These are phyloP conservation scores for Salix arbutifolia DNA, from an alignment of 345 rosid genomes.

Conservation along the genomic window DNA sequence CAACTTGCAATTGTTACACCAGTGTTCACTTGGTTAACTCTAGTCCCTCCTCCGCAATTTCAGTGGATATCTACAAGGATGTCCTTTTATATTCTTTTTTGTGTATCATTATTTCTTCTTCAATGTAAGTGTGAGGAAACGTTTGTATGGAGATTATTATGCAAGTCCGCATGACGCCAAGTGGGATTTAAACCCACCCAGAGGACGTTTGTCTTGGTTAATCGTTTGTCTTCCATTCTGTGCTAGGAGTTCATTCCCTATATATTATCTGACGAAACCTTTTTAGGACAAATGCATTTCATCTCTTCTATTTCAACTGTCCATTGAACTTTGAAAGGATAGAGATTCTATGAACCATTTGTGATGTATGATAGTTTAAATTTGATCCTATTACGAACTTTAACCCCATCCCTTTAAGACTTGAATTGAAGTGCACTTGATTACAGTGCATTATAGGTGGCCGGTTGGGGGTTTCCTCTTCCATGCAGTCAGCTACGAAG, in stretches of 20 bases:
- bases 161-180: slow-evolving; percentile 62
- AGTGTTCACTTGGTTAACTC: slow-evolving; percentile 75
- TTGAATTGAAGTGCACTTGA: neutral
- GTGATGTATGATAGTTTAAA: neutral
- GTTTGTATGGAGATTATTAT: slow-evolving; percentile 72
- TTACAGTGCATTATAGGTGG: neutral
- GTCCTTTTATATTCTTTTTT: slow-evolving; percentile 83
- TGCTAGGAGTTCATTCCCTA: neutral
- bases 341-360: neutral
- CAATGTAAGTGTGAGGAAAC: slow-evolving; percentile 68
- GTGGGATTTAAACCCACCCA: slow-evolving; percentile 68
- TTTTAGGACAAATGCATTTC: neutral
- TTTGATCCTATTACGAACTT: neutral
- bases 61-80: slow-evolving; percentile 84
- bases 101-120: slow-evolving; percentile 87
- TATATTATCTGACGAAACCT: neutral
- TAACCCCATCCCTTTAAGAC: neutral
- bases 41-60: slow-evolving; percentile 75
- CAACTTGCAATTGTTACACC: slow-evolving; percentile 74
- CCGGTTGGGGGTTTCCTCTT: neutral
- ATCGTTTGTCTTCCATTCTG: neutral
- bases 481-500: neutral
- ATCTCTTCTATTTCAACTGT: no score
- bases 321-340: neutral
- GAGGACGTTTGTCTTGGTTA: slow-evolving; percentile 16